Evolutionary conservation across 2,329 filamentous ascomycete species (phyloP).

Genomic region (Trichoderma aggressivum): DNA sequence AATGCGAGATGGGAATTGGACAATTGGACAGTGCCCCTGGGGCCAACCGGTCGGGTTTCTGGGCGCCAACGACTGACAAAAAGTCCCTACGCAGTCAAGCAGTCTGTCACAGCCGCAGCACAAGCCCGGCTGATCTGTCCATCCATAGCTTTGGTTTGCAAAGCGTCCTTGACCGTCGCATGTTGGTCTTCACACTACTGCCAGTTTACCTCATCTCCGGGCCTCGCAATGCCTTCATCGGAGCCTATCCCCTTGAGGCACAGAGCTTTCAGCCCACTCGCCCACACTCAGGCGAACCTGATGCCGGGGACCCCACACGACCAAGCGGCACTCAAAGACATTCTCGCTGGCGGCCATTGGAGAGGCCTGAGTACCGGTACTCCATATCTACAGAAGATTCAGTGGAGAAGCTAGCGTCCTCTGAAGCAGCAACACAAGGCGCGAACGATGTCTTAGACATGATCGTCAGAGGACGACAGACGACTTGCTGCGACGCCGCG

Average conservation of each 20-base stretch:
- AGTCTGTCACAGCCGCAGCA: background rate
- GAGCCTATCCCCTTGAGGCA: background rate
- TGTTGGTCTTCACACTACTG: background rate
- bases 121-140: background rate
- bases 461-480: background rate
- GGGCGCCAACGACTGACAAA: slow-evolving; percentile 10
- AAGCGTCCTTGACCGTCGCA: background rate
- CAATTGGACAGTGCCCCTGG: slow-evolving; percentile 4
- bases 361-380: background rate
- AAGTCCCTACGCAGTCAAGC: background rate
- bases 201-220: background rate
- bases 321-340: background rate
- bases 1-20: slow-evolving; percentile 14
- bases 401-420: background rate
- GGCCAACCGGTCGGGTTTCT: background rate
- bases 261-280: background rate
- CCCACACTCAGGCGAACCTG: background rate
- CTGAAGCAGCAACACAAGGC: background rate
- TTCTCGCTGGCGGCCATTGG: slow-evolving; percentile 14
- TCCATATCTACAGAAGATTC: background rate
- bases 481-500: background rate
- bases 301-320: slow-evolving; percentile 18
- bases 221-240: background rate
- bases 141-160: background rate
- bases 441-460: slow-evolving; percentile 10